Evolutionary conservation across 2,329 filamentous ascomycete species (phyloP), one percentile per base, ranked within the genome.

Genomic region (Penicillium sp.): DNA sequence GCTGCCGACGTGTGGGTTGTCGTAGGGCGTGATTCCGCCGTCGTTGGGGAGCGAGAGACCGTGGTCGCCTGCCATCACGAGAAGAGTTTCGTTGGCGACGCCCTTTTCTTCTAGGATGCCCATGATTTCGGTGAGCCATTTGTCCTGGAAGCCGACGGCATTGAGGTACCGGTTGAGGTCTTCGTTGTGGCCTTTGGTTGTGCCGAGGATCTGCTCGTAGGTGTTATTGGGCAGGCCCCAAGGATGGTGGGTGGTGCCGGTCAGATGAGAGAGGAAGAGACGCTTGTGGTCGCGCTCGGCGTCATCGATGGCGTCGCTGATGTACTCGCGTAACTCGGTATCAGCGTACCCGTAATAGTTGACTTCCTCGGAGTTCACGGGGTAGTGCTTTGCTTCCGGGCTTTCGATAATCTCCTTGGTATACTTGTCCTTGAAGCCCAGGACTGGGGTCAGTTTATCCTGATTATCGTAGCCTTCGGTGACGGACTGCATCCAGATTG

Each of bases 41-140:
- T 71, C 64, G 19, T 70, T 62, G 8, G 65, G 65, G 27, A 70
- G 65, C 0, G 67, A 68, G 4, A 69, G 50, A 44, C 67, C 67
- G 46, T 71, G 69, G 43, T 71, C 69, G 47, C 69, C 69, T 19
- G 67, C 63, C 57, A 71, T 65, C 3, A 70, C 60, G 22, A 71
- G 48, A 3, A 71, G 59, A 7, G 69, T 71, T 55, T 71, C 67
- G 44, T 71, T 64, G 35, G 66, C 65, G 16, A 71, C 61, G 4
- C 62, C 68, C 10, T 65, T 63, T 21, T 70, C 68, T 19, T 69
- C 62, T 3, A 71, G 50, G 6, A 67, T 62, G 1, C 66, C 54
- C 29, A 71, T 49, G n/a, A 71, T 62, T 1, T 63, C 56, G 19
- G 59, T 62, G n/a, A 69, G 53, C 69, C 69, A 71, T 37, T 57